Percentiles rank a stretch among this genome's conserved stretches.
Conservation (phyloP, 148 eudicot genomes). For the Vaccinium myrtillus region DNA sequence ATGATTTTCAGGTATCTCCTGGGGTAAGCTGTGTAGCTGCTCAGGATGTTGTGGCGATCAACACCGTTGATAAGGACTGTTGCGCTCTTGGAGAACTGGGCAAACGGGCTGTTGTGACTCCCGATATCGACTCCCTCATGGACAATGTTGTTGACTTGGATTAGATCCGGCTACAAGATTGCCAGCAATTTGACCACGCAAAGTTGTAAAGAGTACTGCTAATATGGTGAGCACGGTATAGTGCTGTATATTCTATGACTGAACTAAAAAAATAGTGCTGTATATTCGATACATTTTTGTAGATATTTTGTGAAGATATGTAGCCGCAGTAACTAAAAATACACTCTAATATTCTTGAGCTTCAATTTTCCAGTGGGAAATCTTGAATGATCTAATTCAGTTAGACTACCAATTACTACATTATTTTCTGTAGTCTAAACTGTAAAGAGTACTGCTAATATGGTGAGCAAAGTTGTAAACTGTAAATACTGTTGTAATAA, state of each 20-base stretch:
- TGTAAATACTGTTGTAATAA: no score
- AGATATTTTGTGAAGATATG: not conserved
- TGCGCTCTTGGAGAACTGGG: constrained; percentile 44
- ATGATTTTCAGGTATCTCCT: constrained; percentile 59
- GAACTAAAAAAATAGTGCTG: no score
- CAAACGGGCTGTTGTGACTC: constrained; percentile 55
- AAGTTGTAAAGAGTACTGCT: not conserved
- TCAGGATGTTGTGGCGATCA: constrained; percentile 49
- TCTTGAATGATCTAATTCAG: not conserved
- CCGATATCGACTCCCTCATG: constrained; percentile 46
- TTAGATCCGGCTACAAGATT: not conserved
- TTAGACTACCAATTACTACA: not conserved
- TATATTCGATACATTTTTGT: not conserved
- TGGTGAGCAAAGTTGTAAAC: no score
- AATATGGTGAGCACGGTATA: not conserved
- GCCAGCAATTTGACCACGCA: not conserved
- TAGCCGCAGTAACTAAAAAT: not conserved
- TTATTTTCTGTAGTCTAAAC: not conserved
- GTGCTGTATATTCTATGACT: not conserved
- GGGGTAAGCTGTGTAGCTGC: constrained; percentile 37
- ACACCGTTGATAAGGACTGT: constrained; percentile 36
- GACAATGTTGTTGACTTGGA: constrained; percentile 21
- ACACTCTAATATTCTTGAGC: not conserved
- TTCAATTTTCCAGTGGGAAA: not conserved
- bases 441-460: no score